Evolutionary conservation across 2,329 filamentous ascomycete genomes (phyloP).

Genomic region (Cladosporium velox): DNA sequence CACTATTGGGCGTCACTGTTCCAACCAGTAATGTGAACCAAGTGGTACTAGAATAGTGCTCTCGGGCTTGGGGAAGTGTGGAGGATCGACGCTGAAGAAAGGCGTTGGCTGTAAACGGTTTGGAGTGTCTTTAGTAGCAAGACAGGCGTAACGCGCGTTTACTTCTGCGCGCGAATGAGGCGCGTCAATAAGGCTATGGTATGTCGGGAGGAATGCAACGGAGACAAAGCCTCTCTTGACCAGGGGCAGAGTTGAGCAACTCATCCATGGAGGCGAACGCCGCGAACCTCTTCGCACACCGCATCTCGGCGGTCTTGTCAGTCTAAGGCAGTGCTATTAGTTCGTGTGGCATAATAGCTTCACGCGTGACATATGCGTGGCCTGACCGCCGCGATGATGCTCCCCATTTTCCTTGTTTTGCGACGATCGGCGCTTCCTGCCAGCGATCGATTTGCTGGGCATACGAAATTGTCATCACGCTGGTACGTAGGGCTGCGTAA

Average conservation of each 20-base stretch:
- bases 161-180: not conserved
- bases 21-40: conserved; percentile 15
- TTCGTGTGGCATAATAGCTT: not conserved
- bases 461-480: not conserved
- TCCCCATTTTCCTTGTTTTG: not conserved
- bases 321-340: not conserved
- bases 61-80: conserved; percentile 16
- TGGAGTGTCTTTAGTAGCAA: conserved; percentile 3
- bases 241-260: not conserved
- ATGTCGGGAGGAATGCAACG: conserved; percentile 14
- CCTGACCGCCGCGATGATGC: not conserved
- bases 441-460: conserved; percentile 7
- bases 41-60: not conserved
- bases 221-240: not conserved
- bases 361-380: conserved; percentile 5
- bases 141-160: conserved; percentile 2
- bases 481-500: conserved; percentile 5
- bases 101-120: conserved; percentile 12
- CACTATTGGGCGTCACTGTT: conserved; percentile 10
- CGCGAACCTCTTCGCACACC: not conserved
- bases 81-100: conserved; percentile 21
- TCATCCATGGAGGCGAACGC: not conserved
- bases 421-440: conserved; percentile 6
- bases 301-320: not conserved
- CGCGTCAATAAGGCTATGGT: conserved; percentile 17